These are phyloP conservation scores for Aspergillus hancockii DNA, from an alignment of 495 filamentous ascomycete genomes.

Conservation along the genomic window DNA sequence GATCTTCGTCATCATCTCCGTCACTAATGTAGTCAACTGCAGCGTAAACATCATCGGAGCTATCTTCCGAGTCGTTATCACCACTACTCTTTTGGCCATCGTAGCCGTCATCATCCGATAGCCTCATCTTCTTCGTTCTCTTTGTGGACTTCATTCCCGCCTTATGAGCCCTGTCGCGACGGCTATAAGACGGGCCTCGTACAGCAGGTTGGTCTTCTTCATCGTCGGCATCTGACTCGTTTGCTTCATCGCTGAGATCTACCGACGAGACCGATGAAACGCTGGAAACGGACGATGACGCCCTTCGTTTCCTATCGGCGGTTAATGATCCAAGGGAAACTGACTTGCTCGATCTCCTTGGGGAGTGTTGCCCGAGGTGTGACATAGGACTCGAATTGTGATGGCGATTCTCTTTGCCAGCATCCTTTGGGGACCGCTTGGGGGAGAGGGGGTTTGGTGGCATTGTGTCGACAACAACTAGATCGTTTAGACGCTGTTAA, in stretches of 20 bases:
- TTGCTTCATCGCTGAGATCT: constrained; percentile 40
- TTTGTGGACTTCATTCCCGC: constrained; percentile 41
- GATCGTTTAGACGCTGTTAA: constrained; percentile 10
- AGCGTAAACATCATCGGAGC: constrained; percentile 68
- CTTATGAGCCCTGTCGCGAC: constrained; percentile 42
- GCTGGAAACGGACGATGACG: constrained; percentile 45
- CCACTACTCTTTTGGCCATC: constrained; percentile 49
- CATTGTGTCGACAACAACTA: constrained; percentile 25
- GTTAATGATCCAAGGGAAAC: constrained; percentile 21
- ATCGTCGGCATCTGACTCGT: constrained; percentile 51
- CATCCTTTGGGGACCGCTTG: constrained; percentile 34
- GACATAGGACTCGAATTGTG: constrained; percentile 28
- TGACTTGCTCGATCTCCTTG: constrained; percentile 31
- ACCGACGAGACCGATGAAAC: constrained; percentile 46
- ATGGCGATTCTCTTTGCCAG: constrained; percentile 26
- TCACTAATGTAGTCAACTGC: constrained; percentile 78
- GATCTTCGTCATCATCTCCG: constrained; percentile 68
- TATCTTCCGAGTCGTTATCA: constrained; percentile 36
- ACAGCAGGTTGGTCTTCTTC: constrained; percentile 53
- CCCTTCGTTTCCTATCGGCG: constrained; percentile 39
- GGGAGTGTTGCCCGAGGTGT: constrained; percentile 25
- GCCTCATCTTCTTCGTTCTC: constrained; percentile 43
- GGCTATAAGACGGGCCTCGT: constrained; percentile 53
- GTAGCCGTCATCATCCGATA: constrained; percentile 68
- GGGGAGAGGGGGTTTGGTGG: constrained; percentile 30